A percentile compares a stretch with the other conserved stretches of the same genome.
phyloP scores from a whole-genome alignment of 2,329 filamentous ascomycete species.

The Diaporthe destruens region DNA sequence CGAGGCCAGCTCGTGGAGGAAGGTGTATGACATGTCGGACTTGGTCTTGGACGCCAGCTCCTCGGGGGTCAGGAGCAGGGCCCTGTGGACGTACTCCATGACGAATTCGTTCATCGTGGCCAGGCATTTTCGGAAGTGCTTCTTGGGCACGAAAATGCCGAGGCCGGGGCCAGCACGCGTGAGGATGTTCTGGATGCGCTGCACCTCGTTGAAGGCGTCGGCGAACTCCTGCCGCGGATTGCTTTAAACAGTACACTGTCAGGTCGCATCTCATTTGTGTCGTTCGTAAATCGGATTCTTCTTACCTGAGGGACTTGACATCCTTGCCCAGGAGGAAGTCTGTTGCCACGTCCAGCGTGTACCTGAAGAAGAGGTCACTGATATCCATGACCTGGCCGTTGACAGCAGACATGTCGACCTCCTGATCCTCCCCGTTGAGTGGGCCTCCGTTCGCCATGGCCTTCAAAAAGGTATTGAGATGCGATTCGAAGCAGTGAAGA shows the following conservation, averaged over 20 bases:
- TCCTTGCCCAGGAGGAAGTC: constrained; percentile 87
- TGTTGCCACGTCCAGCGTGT: constrained; percentile 86
- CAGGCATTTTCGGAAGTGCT: constrained; percentile 73
- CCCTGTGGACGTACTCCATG: constrained; percentile 80
- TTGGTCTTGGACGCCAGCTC: constrained; percentile 81
- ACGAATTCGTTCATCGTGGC: constrained; percentile 81
- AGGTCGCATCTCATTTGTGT: constrained; percentile 7
- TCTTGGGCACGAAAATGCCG: constrained; percentile 71
- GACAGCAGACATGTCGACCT: constrained; percentile 73
- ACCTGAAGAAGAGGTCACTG: constrained; percentile 84
- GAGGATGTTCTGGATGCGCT: constrained; percentile 78
- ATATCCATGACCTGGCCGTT: constrained; percentile 76
- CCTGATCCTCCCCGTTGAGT: constrained; percentile 70
- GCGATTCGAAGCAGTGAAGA: constrained; percentile 82
- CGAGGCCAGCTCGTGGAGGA: constrained; percentile 85
- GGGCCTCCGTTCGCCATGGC: constrained; percentile 72
- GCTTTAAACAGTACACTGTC: constrained; percentile 47
- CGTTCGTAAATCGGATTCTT: constrained; percentile 41
- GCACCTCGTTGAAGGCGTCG: constrained; percentile 84
- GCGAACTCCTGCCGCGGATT: constrained; percentile 77
- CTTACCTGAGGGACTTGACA: constrained; percentile 71
- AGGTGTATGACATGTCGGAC: constrained; percentile 80
- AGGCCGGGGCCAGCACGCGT: constrained; percentile 73
- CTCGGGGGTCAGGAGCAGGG: constrained; percentile 75
- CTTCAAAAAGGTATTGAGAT: constrained; percentile 79